These are phyloP conservation scores for Cercospora sp. DNA, from an alignment of 2,329 filamentous ascomycete genomes.

Conservation along the genomic window DNA sequence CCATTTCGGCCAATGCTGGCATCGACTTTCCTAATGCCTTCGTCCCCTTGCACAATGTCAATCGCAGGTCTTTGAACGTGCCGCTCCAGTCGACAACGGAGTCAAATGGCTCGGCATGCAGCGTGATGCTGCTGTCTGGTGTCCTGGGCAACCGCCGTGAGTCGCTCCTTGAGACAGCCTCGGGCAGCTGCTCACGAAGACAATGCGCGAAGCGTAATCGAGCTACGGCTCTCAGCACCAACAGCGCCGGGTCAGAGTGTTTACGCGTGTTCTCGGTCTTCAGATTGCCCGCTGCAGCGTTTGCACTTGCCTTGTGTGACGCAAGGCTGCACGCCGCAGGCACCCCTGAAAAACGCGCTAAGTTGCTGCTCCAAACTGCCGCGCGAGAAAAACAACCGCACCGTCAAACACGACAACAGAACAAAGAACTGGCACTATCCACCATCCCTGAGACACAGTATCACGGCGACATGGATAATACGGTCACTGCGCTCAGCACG, in stretches of 20 bases:
- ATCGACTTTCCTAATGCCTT: background rate
- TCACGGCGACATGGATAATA: background rate
- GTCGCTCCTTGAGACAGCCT: background rate
- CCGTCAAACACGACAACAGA: background rate
- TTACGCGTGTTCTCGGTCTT: background rate
- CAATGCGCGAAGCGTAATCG: background rate
- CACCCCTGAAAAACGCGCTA: constrained; percentile 3
- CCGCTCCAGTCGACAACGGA: background rate
- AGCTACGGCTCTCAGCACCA: background rate
- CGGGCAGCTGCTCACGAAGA: background rate
- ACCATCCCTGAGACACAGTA: background rate
- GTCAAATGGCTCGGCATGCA: background rate
- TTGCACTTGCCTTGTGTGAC: constrained; percentile 8
- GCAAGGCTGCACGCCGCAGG: constrained; percentile 1
- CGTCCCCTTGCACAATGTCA: background rate
- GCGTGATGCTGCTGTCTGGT: background rate
- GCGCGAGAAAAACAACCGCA: background rate
- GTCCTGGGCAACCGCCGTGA: background rate
- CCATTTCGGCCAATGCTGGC: background rate
- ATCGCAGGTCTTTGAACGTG: background rate
- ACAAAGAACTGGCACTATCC: background rate
- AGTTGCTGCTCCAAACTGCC: background rate
- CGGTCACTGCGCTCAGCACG: background rate
- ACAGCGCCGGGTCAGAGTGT: background rate
- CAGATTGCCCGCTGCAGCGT: background rate